Conservation (phyloP, 306 rosid genomes). For the Castanea crenata region DNA sequence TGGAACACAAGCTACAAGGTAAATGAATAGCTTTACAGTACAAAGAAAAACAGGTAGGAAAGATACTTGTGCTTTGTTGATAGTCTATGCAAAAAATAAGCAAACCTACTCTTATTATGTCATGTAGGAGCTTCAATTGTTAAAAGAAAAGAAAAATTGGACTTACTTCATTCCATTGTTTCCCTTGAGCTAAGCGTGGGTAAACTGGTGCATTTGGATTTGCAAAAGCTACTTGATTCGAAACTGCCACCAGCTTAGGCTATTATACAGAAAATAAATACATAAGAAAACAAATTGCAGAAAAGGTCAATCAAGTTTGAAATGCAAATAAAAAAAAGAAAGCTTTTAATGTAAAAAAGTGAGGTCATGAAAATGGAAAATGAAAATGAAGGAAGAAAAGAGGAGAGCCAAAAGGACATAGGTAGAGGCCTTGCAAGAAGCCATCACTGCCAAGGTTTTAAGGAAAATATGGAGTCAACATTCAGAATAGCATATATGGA, state of each 20-base stretch:
- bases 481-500: neutral
- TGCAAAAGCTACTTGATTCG: slow-evolving; percentile 54
- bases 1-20: neutral
- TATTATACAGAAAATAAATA: slow-evolving; percentile 26
- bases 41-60: slow-evolving; percentile 11
- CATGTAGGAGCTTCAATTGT: neutral
- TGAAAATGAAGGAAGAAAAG: neutral
- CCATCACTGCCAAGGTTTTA: neutral
- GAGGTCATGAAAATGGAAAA: neutral
- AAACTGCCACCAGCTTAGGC: slow-evolving; percentile 83
- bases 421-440: neutral
- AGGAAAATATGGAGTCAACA: neutral
- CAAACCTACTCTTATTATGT: slow-evolving; percentile 8
- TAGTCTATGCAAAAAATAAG: slow-evolving; percentile 11
- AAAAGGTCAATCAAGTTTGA: neutral
- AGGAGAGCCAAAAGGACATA: neutral
- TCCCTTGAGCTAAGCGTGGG: slow-evolving; percentile 94
- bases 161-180: slow-evolving; percentile 83
- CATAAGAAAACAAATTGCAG: neutral
- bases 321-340: neutral
- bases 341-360: neutral
- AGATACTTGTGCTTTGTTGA: neutral
- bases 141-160: neutral
- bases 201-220: slow-evolving; percentile 91
- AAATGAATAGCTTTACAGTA: slow-evolving; percentile 6